These are phyloP conservation scores for Russula lepida DNA, from an alignment of 768 basidiomycete species.

Conservation along the genomic window DNA sequence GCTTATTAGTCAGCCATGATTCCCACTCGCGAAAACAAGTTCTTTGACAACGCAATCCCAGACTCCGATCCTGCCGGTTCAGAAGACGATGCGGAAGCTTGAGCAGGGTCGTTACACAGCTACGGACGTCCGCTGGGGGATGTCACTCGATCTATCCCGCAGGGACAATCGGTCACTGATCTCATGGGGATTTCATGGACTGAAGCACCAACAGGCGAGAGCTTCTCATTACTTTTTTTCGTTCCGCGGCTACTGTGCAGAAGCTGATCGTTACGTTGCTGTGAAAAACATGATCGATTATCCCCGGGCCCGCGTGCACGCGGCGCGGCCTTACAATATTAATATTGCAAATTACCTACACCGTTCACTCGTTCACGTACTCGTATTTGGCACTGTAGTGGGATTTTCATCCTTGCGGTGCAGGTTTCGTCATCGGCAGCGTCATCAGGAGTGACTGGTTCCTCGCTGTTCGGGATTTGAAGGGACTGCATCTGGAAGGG, in stretches of 20 bases:
- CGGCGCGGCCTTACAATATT: too few species aligned
- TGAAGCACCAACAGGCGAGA: conserved; percentile 20
- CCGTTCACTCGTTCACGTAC: too few species aligned
- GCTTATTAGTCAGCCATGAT: too few species aligned
- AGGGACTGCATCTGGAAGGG: neutral
- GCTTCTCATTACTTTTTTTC: too few species aligned
- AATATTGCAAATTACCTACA: too few species aligned
- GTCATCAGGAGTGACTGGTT: neutral
- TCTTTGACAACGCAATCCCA: too few species aligned
- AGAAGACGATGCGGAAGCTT: conserved; percentile 3
- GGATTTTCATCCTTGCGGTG: conserved; percentile 13
- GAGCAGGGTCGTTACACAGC: conserved; percentile 17
- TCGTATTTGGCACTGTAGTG: too few species aligned
- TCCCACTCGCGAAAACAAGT: too few species aligned
- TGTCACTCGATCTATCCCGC: conserved; percentile 19
- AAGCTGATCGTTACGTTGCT: too few species aligned
- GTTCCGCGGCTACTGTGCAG: too few species aligned
- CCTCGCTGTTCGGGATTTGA: conserved; percentile 5
- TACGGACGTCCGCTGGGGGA: conserved; percentile 20
- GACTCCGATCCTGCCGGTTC: neutral
- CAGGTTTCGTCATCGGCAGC: conserved; percentile 11
- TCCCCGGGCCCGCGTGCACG: too few species aligned
- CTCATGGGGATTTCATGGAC: conserved; percentile 14
- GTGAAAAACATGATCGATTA: too few species aligned
- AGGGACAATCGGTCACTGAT: conserved; percentile 15